Conservation (phyloP, 148 eudicot species). For the Diospyros lotus region DNA sequence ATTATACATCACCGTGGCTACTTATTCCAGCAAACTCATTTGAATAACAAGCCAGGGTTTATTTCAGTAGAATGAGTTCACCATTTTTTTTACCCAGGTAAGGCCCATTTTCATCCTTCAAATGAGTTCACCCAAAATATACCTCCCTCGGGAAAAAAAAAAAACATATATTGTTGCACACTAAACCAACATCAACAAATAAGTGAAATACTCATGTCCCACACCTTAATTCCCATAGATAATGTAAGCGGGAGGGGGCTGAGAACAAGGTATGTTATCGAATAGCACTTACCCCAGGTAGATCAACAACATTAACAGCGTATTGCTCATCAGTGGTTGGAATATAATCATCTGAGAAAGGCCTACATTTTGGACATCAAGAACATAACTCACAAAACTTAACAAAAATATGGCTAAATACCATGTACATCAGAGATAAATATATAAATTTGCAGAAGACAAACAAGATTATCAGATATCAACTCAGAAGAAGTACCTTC, state of each 20-base stretch:
- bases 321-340: constrained; percentile 54
- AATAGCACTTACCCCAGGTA: constrained; percentile 47
- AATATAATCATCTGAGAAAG: constrained; percentile 49
- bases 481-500: constrained; percentile 42
- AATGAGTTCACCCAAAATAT: too few species aligned
- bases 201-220: neutral
- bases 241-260: neutral
- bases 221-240: neutral
- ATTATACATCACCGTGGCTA: too few species aligned
- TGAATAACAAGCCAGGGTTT: too few species aligned
- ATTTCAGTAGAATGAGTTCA: too few species aligned
- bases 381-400: neutral
- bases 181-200: neutral
- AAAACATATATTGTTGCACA: too few species aligned
- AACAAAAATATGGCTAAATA: neutral
- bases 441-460: neutral
- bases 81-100: too few species aligned
- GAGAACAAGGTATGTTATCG: neutral
- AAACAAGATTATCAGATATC: neutral
- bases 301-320: constrained; percentile 68
- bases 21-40: too few species aligned
- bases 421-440: neutral
- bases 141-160: too few species aligned
- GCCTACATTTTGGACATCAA: constrained; percentile 35
- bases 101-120: too few species aligned